These are phyloP conservation scores for Rhodotorula sp. DNA, from an alignment of 1,284 basidiomycete species.

Conservation along the genomic window DNA sequence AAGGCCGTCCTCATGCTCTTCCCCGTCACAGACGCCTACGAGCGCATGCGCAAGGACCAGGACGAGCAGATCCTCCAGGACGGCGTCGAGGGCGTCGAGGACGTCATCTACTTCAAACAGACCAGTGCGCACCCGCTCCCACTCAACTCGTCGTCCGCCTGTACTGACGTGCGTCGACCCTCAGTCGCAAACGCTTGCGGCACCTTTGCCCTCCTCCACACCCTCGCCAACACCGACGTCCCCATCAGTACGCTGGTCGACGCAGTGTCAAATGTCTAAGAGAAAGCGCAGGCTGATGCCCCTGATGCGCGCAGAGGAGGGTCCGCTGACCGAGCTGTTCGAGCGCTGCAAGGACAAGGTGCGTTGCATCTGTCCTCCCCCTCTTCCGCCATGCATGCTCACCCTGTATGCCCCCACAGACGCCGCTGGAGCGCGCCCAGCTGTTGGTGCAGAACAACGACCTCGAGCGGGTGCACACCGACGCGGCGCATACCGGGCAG, in stretches of 20 bases:
- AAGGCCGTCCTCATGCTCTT: slow-evolving; percentile 77
- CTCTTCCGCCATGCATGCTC: slow-evolving; percentile 28
- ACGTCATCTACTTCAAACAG: slow-evolving; percentile 63
- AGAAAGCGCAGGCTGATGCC: background rate
- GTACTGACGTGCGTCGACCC: slow-evolving; percentile 47
- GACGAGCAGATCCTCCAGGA: slow-evolving; percentile 56
- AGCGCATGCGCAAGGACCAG: slow-evolving; percentile 61
- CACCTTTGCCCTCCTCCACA: slow-evolving; percentile 82
- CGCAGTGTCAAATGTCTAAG: background rate
- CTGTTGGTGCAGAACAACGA: slow-evolving; percentile 71
- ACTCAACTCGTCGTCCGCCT: too few species aligned
- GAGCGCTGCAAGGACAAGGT: slow-evolving; percentile 34
- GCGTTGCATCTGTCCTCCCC: background rate
- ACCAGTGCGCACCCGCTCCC: slow-evolving; percentile 45
- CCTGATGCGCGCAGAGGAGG: slow-evolving; percentile 15
- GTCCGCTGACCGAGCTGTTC: slow-evolving; percentile 35
- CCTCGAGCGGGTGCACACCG: slow-evolving; percentile 69
- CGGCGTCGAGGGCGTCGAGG: slow-evolving; percentile 62
- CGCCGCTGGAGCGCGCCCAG: slow-evolving; percentile 70
- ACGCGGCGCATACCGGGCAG: slow-evolving; percentile 70
- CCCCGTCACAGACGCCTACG: slow-evolving; percentile 63
- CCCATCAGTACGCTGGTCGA: slow-evolving; percentile 22
- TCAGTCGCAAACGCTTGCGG: slow-evolving; percentile 83
- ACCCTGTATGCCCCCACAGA: slow-evolving; percentile 51
- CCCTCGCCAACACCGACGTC: slow-evolving; percentile 66